Conservation (phyloP, 371 early-diverging fungal species). For the Dichotomocladium elegans region DNA sequence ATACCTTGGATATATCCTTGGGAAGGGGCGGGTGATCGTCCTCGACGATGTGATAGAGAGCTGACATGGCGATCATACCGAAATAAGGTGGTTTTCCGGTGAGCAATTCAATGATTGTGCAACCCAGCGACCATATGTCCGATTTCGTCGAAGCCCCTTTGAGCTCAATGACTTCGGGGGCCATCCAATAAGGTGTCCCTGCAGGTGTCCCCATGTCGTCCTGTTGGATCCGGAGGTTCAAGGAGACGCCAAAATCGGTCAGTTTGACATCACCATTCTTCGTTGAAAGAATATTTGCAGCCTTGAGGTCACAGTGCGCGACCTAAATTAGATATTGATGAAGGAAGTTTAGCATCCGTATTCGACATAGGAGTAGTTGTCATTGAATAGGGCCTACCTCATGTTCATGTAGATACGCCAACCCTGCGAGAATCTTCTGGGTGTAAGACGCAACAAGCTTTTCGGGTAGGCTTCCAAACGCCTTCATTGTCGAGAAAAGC, state of each 20-base stretch:
- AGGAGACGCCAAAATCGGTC: constrained; percentile 91
- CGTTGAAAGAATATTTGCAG: constrained; percentile 89
- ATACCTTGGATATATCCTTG: constrained; percentile 58
- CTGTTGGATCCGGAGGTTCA: constrained; percentile 67
- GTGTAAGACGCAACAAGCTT: constrained; percentile 83
- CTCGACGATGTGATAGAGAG: constrained; percentile 87
- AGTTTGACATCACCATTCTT: constrained; percentile 89
- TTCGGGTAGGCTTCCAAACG: constrained; percentile 90
- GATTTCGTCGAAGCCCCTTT: constrained; percentile 78
- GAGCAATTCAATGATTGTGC: constrained; percentile 82
- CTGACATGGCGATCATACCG: constrained; percentile 79
- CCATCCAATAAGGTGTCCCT: constrained; percentile 98
- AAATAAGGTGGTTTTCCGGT: constrained; percentile 86
- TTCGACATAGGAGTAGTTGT: not conserved
- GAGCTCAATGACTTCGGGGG: constrained; percentile 90
- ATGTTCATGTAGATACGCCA: constrained; percentile 87
- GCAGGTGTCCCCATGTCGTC: constrained; percentile 65
- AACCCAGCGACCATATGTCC: constrained; percentile 90
- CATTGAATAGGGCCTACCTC: constrained; percentile 21
- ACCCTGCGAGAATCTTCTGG: constrained; percentile 81
- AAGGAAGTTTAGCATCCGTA: not conserved
- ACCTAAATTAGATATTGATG: constrained; percentile 29
- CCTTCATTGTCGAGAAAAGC: constrained; percentile 74
- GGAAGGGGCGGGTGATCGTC: constrained; percentile 82
- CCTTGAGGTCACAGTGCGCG: constrained; percentile 95